These are phyloP conservation scores for Saccharomyces hybrid DNA, from an alignment of 1,139 yeast genomes.

Conservation along the genomic window DNA sequence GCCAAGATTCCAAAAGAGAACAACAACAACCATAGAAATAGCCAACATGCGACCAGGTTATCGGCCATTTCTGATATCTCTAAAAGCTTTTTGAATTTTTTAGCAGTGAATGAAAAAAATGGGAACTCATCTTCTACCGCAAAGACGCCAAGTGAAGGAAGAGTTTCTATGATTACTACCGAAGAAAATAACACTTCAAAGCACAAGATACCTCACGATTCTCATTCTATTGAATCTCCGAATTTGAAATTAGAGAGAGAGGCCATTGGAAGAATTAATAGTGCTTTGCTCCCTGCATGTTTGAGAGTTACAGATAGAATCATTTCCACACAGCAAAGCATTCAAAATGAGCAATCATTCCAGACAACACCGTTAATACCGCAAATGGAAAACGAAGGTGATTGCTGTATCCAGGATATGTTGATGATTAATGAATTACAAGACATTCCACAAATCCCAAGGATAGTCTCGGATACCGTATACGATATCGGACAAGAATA, in stretches of 20 bases:
- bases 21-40: constrained; percentile 8
- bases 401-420: constrained; percentile 5
- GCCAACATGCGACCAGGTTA: constrained; percentile 22
- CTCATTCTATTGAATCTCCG: constrained; percentile 7
- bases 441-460: constrained; percentile 17
- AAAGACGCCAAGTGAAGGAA: not conserved
- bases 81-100: constrained; percentile 16
- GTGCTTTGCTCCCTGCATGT: constrained; percentile 29
- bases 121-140: not conserved
- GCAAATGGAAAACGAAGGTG: constrained; percentile 2
- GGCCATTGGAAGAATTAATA: constrained; percentile 28
- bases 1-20: not conserved
- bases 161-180: not conserved
- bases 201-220: constrained; percentile 8
- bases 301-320: constrained; percentile 12
- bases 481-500: not conserved
- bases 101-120: constrained; percentile 1
- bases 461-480: constrained; percentile 4
- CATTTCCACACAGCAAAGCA: not conserved
- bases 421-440: constrained; percentile 15
- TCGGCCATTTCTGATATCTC: constrained; percentile 27
- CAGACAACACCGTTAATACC: constrained; percentile 10
- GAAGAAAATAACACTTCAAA: constrained; percentile 8
- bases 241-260: constrained; percentile 21
- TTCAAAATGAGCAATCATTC: not conserved